Percentiles rank a stretch among this genome's conserved stretches.
These are phyloP conservation scores for Penicillium brasilianum DNA, from an alignment of 2,329 filamentous ascomycete genomes.

Conservation along the genomic window DNA sequence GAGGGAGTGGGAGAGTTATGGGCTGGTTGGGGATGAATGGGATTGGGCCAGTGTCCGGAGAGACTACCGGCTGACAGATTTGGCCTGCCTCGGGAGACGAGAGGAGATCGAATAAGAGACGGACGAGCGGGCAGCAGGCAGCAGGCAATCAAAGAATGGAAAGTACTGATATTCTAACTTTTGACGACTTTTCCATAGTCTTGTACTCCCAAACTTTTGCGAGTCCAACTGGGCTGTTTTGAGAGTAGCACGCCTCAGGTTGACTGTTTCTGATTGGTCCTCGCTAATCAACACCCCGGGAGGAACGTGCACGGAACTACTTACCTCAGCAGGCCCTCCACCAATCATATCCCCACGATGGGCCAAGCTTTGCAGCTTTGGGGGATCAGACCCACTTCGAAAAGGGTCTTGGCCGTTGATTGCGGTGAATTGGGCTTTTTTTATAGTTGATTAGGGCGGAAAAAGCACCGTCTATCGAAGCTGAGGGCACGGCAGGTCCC, in stretches of 20 bases:
- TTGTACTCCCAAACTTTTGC: too few species aligned
- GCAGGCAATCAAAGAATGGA: not conserved
- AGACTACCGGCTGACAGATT: conserved; percentile 67
- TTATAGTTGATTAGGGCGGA: not conserved
- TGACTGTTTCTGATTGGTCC: not conserved
- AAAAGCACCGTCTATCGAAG: not conserved
- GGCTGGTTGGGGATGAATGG: conserved; percentile 68
- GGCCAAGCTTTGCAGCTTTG: conserved; percentile 2
- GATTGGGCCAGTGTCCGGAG: conserved; percentile 58
- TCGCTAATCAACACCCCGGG: not conserved
- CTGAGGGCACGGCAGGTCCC: not conserved
- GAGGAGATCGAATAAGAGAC: too few species aligned
- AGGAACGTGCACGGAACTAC: not conserved
- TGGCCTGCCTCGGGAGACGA: conserved; percentile 39
- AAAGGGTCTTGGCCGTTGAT: not conserved
- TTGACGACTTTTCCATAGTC: not conserved
- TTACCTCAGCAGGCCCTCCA: not conserved
- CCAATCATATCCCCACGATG: not conserved
- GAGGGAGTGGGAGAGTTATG: conserved; percentile 63
- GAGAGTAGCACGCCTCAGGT: not conserved
- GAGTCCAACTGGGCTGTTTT: too few species aligned
- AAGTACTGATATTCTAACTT: not conserved
- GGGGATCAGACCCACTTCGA: not conserved
- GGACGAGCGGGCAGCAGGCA: not conserved
- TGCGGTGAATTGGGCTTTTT: not conserved